Evolutionary conservation across 106 monocot genomes (phyloP).

Genomic region (Allium sativum): DNA sequence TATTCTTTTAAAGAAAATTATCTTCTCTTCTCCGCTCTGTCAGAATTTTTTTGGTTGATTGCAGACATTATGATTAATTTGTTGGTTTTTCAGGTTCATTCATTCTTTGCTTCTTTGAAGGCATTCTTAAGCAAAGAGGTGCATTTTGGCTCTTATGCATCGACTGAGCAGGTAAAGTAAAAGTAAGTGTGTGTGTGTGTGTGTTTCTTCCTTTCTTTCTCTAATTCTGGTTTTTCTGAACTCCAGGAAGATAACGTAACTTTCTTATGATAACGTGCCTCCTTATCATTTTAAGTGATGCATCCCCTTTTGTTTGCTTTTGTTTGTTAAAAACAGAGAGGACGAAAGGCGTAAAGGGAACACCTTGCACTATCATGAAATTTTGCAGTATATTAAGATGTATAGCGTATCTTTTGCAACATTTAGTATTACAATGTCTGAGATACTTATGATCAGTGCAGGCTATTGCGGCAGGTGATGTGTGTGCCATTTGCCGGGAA

Average conservation of each 20-base stretch:
- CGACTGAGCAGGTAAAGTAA: slow-evolving; percentile 61
- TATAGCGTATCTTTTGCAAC: neutral
- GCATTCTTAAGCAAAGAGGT: slow-evolving; percentile 75
- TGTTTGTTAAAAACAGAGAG: neutral
- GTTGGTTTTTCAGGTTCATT: slow-evolving; percentile 45
- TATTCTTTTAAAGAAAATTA: too few relatives aligned
- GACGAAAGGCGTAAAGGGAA: neutral
- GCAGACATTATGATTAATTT: too few relatives aligned
- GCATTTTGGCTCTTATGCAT: slow-evolving; percentile 83
- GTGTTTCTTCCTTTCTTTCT: neutral
- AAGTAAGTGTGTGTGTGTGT: neutral
- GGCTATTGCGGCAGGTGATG: slow-evolving; percentile 30
- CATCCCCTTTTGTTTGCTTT: neutral
- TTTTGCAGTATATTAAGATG: neutral
- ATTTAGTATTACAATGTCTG: neutral
- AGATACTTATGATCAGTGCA: slow-evolving; percentile 3
- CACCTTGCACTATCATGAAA: neutral
- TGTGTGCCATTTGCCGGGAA: slow-evolving; percentile 58
- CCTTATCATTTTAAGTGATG: neutral
- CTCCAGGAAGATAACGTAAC: neutral
- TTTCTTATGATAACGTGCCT: neutral
- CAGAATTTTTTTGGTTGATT: too few relatives aligned
- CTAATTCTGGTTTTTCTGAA: neutral
- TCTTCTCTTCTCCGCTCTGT: too few relatives aligned
- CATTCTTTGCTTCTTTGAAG: slow-evolving; percentile 58